A percentile compares a stretch with the other conserved stretches of the same genome.
Evolutionary conservation across 768 basidiomycete species (phyloP).

Genomic region (Lyophyllum decastes): DNA sequence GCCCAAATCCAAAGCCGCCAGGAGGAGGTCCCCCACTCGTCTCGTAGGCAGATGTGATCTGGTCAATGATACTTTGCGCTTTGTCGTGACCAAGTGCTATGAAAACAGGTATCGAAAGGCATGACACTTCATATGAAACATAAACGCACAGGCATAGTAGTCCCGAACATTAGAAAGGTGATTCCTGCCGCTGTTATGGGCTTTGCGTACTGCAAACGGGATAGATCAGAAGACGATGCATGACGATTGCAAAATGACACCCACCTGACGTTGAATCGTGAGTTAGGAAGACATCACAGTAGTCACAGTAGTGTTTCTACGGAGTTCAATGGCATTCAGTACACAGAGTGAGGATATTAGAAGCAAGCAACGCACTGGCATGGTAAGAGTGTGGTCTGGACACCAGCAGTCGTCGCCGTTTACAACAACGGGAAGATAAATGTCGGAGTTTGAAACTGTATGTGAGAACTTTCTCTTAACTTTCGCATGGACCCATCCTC

Average conservation of each 20-base stretch:
- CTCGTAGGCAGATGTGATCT: conserved; percentile 94
- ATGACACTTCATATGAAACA: neutral
- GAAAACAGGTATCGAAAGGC: conserved; percentile 13
- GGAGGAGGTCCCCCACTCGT: conserved; percentile 82
- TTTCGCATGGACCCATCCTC: conserved; percentile 68
- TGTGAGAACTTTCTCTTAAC: conserved; percentile 18
- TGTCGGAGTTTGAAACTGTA: conserved; percentile 32
- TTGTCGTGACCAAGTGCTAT: conserved; percentile 91
- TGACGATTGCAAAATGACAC: conserved; percentile 18
- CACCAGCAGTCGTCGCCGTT: conserved; percentile 14
- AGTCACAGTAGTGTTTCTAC: conserved; percentile 93
- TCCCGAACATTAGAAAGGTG: conserved; percentile 96
- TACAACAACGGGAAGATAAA: conserved; percentile 15
- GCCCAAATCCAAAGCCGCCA: conserved; percentile 85
- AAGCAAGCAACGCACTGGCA: conserved; percentile 58
- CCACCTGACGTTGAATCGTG: conserved; percentile 92
- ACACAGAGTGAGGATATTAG: neutral
- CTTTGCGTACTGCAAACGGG: conserved; percentile 78
- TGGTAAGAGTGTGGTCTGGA: conserved; percentile 31
- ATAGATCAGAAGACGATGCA: conserved; percentile 12
- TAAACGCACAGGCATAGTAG: conserved; percentile 86
- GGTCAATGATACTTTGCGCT: conserved; percentile 97
- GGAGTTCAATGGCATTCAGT: conserved; percentile 8
- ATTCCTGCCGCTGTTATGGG: conserved; percentile 97
- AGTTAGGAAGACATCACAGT: conserved; percentile 91